These are phyloP conservation scores for Kwoniella newhampshirensis DNA, from an alignment of 768 basidiomycete genomes.

Conservation along the genomic window DNA sequence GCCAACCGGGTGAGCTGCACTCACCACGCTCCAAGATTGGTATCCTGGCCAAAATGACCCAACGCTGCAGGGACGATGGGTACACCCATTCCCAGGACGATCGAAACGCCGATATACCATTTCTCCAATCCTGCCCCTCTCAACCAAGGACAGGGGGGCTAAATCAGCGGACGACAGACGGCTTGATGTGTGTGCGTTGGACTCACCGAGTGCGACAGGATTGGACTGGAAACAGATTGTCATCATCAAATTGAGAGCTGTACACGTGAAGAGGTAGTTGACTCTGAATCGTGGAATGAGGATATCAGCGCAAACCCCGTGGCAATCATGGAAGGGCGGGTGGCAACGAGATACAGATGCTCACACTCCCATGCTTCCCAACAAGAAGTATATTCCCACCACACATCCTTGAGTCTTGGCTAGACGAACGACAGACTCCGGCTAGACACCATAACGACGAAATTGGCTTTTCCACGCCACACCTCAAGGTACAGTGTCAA, in stretches of 20 bases:
- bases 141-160: no score
- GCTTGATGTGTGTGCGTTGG: no score
- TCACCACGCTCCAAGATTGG: slow-evolving; percentile 23
- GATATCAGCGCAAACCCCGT: neutral
- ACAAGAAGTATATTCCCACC: slow-evolving; percentile 23
- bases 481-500: no score
- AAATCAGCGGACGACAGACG: neutral
- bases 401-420: slow-evolving; percentile 10
- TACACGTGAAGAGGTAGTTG: slow-evolving; percentile 32
- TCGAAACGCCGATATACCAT: slow-evolving; percentile 29
- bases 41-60: slow-evolving; percentile 30
- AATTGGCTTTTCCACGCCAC: neutral
- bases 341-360: neutral
- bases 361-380: slow-evolving; percentile 21
- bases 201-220: slow-evolving; percentile 21
- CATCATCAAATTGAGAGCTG: slow-evolving; percentile 35
- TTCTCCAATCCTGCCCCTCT: slow-evolving; percentile 29
- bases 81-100: slow-evolving; percentile 22
- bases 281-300: no score
- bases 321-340: neutral
- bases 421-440: slow-evolving; percentile 1
- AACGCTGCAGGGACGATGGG: slow-evolving; percentile 27
- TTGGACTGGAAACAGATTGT: slow-evolving; percentile 29
- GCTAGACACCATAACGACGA: neutral
- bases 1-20: no score